Evolutionary conservation across 2,329 filamentous ascomycete genomes (phyloP), one percentile per base, ranked within the genome.

Genomic region (Nothophoma quercina): DNA sequence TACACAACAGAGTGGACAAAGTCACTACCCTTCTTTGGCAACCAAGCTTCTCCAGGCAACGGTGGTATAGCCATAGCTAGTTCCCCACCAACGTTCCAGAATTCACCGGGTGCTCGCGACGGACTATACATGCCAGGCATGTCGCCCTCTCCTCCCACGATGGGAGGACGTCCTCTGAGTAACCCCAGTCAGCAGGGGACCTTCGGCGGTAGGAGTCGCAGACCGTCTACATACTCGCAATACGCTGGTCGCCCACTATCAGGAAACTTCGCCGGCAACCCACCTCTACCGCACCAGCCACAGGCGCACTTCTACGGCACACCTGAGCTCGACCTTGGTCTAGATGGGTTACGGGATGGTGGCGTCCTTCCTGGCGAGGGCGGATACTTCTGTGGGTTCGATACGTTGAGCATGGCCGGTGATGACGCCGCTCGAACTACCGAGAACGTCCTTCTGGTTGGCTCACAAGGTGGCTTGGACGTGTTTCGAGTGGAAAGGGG

Each of bases 331-430:
- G 88, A 93, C 61, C 79, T 85, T 32, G 77, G 79, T 5, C 66
- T 88, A 39, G 69, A 76, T 60, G 77, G 77, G 46, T 74, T 78
- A 13, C 39, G 55, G 9, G 79, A 78, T 34, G 76, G 81, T 28
- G 76, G 81, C 8, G 78, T 88, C 65, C 82, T 82, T 59, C 83
- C 87, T 2, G 87, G 87, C 3, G 85, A 88, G 29, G 83, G 83
- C 35, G 90, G 89, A 7, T 91, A 89, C 62, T 90, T 88, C 70
- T 95, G 91, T 69, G 87, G 88, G 5, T 92, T 96, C 64, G 93
- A 96, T 70, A 86, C 81, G 2, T 79, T 96, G 34, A 71, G 76
- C 26, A 75, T 72, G 57, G 73, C 77, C 3, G 77, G 78, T 6
- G 72, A 78, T 48, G 79, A 80, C 19, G 72, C 75, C 1, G 72